Evolutionary conservation across 352 stramenopile species (phyloP).

Genomic region (Globisporangium rhizosaccharum): DNA sequence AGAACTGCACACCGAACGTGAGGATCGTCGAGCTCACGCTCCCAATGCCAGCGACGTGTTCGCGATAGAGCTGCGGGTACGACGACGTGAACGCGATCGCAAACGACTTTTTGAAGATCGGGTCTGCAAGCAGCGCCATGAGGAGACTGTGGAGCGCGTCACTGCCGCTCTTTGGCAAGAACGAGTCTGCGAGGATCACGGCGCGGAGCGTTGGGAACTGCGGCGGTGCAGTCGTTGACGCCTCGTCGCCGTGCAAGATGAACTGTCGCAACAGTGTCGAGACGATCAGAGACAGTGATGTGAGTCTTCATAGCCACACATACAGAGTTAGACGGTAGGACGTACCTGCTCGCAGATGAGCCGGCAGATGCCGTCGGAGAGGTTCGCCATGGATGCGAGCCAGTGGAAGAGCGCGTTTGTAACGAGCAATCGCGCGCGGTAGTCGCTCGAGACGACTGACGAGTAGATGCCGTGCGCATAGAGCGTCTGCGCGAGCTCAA

Average conservation of each 20-base stretch:
- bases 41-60: slow-evolving; percentile 68
- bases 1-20: slow-evolving; percentile 96
- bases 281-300: too few relatives aligned
- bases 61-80: slow-evolving; percentile 85
- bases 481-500: slow-evolving; percentile 66
- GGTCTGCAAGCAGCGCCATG: slow-evolving; percentile 94
- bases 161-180: slow-evolving; percentile 72
- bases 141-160: slow-evolving; percentile 90
- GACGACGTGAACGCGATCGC: slow-evolving; percentile 93
- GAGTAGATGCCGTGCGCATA: slow-evolving; percentile 65
- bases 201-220: slow-evolving; percentile 56
- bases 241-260: slow-evolving; percentile 1
- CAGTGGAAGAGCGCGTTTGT: slow-evolving; percentile 75
- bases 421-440: slow-evolving; percentile 58
- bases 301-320: neutral
- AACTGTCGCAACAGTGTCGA: slow-evolving; percentile 1
- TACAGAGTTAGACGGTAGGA: neutral
- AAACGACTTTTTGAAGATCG: slow-evolving; percentile 95
- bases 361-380: slow-evolving; percentile 75
- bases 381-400: slow-evolving; percentile 72
- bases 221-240: slow-evolving; percentile 4
- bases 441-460: slow-evolving; percentile 77
- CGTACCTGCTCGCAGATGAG: slow-evolving; percentile 77
- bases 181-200: slow-evolving; percentile 82
- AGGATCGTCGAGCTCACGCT: slow-evolving; percentile 87